phyloP scores from a whole-genome alignment of 305 asterid genomes.

The Solanum hybrid region DNA sequence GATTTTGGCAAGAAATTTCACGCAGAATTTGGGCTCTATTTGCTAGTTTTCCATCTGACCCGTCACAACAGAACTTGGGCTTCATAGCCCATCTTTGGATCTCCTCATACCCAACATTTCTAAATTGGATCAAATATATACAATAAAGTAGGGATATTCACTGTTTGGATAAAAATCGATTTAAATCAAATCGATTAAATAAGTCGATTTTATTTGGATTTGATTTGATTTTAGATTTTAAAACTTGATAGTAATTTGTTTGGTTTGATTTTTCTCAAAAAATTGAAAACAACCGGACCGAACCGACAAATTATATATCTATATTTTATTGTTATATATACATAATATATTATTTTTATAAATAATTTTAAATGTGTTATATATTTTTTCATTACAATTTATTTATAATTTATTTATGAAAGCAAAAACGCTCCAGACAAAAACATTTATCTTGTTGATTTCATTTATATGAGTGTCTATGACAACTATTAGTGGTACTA shows the following conservation, averaged over 20 bases:
- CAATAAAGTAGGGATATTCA: too few species aligned
- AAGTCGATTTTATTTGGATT: too few species aligned
- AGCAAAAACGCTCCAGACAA: not conserved
- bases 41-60: not conserved
- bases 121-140: too few species aligned
- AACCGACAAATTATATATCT: not conserved
- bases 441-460: not conserved
- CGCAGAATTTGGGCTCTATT: not conserved
- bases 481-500: not conserved
- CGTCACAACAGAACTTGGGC: not conserved
- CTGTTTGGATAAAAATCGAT: too few species aligned
- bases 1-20: not conserved
- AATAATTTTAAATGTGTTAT: too few species aligned
- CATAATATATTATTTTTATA: too few species aligned
- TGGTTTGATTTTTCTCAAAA: not conserved
- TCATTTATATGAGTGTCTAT: not conserved
- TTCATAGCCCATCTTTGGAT: not conserved
- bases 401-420: too few species aligned
- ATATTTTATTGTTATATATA: too few species aligned
- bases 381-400: not conserved
- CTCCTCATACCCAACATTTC: not conserved
- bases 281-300: fast-evolving
- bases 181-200: too few species aligned
- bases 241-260: too few species aligned
- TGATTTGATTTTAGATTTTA: not conserved